Percentiles rank a stretch among this genome's conserved stretches.
These are phyloP conservation scores for Rhodotorula sp. DNA, from an alignment of 1,284 basidiomycete genomes.

Conservation along the genomic window DNA sequence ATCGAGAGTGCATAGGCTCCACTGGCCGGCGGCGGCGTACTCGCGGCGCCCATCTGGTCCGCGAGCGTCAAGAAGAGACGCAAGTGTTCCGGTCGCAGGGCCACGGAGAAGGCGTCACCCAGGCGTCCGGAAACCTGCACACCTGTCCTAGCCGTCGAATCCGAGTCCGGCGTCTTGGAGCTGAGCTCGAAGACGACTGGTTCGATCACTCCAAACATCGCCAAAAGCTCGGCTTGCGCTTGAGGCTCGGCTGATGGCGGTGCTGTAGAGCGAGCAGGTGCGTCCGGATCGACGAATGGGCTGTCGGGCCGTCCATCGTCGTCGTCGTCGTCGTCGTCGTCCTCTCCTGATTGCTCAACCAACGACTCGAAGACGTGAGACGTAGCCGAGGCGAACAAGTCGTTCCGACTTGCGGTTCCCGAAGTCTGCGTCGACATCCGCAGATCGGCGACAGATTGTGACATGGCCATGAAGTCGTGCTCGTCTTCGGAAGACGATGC, in stretches of 20 bases:
- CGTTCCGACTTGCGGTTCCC: conserved; percentile 36
- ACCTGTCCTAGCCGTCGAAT: background rate
- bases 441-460: conserved; percentile 53
- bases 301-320: conserved; percentile 3
- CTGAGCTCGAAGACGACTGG: background rate
- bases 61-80: background rate
- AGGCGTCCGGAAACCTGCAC: background rate
- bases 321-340: conserved; percentile 1
- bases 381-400: conserved; percentile 27
- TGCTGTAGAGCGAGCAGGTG: background rate
- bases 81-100: background rate
- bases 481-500: conserved; percentile 31
- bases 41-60: too few species aligned
- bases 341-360: background rate
- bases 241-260: background rate
- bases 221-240: background rate
- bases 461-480: conserved; percentile 51
- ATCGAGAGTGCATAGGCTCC: too few species aligned
- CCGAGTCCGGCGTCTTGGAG: background rate
- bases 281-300: conserved; percentile 14
- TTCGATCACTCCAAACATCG: background rate
- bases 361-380: conserved; percentile 15
- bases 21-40: too few species aligned
- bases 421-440: conserved; percentile 38
- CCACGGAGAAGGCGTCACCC: background rate